Conservation (phyloP, 75 land plant genomes). For the Ceratopteris richardii region DNA sequence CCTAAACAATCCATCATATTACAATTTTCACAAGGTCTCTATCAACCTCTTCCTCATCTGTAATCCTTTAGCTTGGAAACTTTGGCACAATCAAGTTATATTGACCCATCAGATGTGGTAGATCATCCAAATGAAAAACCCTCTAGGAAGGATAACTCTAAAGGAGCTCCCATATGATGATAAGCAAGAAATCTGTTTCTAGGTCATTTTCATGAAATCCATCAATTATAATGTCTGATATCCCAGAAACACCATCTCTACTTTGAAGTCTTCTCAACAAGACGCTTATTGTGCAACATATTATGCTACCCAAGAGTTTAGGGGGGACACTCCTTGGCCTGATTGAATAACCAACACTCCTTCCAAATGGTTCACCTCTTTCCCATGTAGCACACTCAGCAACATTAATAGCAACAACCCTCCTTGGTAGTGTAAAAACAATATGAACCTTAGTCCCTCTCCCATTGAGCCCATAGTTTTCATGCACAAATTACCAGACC, state of each 20-base stretch:
- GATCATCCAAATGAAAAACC: slow-evolving; percentile 11
- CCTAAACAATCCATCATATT: slow-evolving; percentile 10
- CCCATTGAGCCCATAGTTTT: slow-evolving; percentile 21
- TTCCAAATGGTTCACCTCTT: slow-evolving; percentile 25
- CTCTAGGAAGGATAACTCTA: slow-evolving; percentile 11
- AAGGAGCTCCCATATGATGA: slow-evolving; percentile 26
- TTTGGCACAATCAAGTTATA: too few species aligned
- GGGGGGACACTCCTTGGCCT: slow-evolving; percentile 25
- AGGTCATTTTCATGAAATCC: slow-evolving; percentile 36
- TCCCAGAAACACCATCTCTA: slow-evolving; percentile 20
- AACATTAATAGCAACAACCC: slow-evolving; percentile 29
- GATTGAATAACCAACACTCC: slow-evolving; percentile 27
- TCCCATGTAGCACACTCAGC: slow-evolving; percentile 34
- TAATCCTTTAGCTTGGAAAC: slow-evolving; percentile 1
- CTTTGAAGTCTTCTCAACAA: too few species aligned
- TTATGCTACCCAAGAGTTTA: slow-evolving; percentile 24
- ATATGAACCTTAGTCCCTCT: slow-evolving; percentile 25
- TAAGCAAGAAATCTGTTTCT: slow-evolving; percentile 30
- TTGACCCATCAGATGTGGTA: slow-evolving; percentile 12
- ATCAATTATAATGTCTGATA: slow-evolving; percentile 33
- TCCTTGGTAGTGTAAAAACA: slow-evolving; percentile 29
- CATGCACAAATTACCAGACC: slow-evolving; percentile 29
- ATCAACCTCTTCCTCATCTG: slow-evolving; percentile 23
- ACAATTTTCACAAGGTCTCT: slow-evolving; percentile 8
- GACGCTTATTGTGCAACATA: slow-evolving; percentile 37